Conservation (phyloP, 495 filamentous ascomycete genomes). For the Podospora australis region DNA sequence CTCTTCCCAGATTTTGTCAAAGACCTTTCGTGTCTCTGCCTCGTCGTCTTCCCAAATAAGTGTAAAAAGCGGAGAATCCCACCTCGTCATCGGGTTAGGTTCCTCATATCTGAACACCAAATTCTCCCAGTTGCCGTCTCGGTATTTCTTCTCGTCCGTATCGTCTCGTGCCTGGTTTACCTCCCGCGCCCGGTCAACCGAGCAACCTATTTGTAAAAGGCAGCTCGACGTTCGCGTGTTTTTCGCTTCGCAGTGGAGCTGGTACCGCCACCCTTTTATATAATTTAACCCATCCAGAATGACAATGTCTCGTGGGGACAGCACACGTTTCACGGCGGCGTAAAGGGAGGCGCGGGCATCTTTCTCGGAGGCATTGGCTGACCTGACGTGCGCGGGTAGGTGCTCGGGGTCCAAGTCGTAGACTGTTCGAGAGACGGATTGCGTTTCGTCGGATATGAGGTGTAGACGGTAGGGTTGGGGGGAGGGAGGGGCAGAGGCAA, state of each 20-base stretch:
- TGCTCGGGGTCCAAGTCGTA: slow-evolving; percentile 52
- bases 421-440: slow-evolving; percentile 53
- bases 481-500: slow-evolving; percentile 27
- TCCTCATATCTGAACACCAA: slow-evolving; percentile 94
- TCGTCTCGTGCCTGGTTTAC: slow-evolving; percentile 46
- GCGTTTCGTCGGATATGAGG: slow-evolving; percentile 60
- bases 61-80: slow-evolving; percentile 93
- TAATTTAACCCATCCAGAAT: slow-evolving; percentile 90
- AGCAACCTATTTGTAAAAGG: slow-evolving; percentile 79
- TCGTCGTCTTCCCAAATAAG: slow-evolving; percentile 72
- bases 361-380: slow-evolving; percentile 67
- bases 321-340: slow-evolving; percentile 74
- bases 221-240: slow-evolving; percentile 74
- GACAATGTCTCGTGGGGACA: slow-evolving; percentile 75
- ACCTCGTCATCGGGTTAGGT: slow-evolving; percentile 87
- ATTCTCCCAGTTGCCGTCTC: slow-evolving; percentile 72
- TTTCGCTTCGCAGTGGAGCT: slow-evolving; percentile 92
- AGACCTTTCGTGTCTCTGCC: slow-evolving; percentile 33
- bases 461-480: slow-evolving; percentile 50
- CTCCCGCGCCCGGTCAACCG: slow-evolving; percentile 57
- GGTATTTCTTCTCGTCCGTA: slow-evolving; percentile 52
- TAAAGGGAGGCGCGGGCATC: slow-evolving; percentile 82
- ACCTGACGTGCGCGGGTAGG: slow-evolving; percentile 42
- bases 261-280: slow-evolving; percentile 96
- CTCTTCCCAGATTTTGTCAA: slow-evolving; percentile 68